These are phyloP conservation scores for Xanthoparmelia taractica DNA, from an alignment of 495 filamentous ascomycete species.

Conservation along the genomic window DNA sequence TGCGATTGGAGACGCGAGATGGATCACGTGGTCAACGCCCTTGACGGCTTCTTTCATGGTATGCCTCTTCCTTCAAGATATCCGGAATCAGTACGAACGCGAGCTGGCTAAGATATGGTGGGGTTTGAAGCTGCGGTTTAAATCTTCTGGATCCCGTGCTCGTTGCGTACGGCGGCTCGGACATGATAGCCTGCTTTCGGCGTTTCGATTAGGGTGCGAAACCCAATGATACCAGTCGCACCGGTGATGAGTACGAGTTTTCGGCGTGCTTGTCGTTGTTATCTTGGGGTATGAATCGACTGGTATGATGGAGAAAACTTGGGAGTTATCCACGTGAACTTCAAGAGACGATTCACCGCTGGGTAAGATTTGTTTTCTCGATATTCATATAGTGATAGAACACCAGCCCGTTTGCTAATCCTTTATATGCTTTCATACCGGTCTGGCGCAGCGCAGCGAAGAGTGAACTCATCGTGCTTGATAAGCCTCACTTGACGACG, in stretches of 20 bases:
- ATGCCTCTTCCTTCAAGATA: not conserved
- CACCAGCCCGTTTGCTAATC: not conserved
- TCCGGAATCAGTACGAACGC: not conserved
- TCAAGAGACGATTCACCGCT: not conserved
- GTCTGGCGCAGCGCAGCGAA: not conserved
- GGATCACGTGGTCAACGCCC: not conserved
- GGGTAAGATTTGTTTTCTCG: not conserved
- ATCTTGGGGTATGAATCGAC: not conserved
- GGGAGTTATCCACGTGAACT: not conserved
- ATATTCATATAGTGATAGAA: not conserved
- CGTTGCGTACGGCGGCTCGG: conserved; percentile 35
- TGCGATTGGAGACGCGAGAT: not conserved
- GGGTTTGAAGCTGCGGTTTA: conserved; percentile 24
- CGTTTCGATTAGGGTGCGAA: conserved; percentile 36
- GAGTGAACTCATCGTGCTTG: not conserved
- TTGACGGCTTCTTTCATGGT: not conserved
- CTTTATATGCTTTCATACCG: not conserved
- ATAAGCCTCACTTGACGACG: not conserved
- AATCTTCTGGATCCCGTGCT: conserved; percentile 32
- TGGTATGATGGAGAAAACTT: not conserved
- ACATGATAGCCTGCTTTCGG: conserved; percentile 32
- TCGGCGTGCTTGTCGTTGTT: not conserved
- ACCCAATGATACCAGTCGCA: conserved; percentile 37
- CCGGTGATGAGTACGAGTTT: conserved; percentile 28
- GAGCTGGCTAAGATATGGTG: conserved; percentile 14